Conservation (phyloP, 352 stramenopile genomes). For the Phytopythium ostracodes region DNA sequence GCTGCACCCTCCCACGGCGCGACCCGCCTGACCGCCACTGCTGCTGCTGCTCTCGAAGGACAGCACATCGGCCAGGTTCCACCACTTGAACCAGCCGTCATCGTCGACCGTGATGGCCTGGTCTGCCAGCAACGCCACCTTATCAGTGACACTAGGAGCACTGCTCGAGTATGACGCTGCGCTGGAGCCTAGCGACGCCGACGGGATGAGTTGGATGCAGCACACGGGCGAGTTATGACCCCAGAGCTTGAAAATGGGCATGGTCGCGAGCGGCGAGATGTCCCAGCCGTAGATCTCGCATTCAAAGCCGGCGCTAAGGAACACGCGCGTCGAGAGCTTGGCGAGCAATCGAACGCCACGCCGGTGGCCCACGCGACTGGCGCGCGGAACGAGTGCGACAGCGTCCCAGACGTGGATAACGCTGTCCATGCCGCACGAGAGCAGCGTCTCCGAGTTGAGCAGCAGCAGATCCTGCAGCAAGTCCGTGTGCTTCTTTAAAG, state of each 20-base stretch:
- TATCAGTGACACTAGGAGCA: slow-evolving; percentile 10
- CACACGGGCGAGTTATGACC: slow-evolving; percentile 66
- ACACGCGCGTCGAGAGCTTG: slow-evolving; percentile 64
- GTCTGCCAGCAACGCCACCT: slow-evolving; percentile 36
- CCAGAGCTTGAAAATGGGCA: slow-evolving; percentile 64
- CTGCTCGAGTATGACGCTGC: slow-evolving; percentile 1
- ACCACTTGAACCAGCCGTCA: slow-evolving; percentile 84
- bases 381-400: slow-evolving; percentile 35
- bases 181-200: slow-evolving; percentile 10
- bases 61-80: slow-evolving; percentile 60
- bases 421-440: slow-evolving; percentile 77
- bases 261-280: slow-evolving; percentile 49
- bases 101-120: slow-evolving; percentile 78
- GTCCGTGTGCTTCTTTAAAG: slow-evolving; percentile 65
- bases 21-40: neutral
- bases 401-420: slow-evolving; percentile 76
- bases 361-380: slow-evolving; percentile 51
- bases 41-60: slow-evolving; percentile 63
- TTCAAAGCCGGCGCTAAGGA: slow-evolving; percentile 73
- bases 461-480: slow-evolving; percentile 69
- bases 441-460: slow-evolving; percentile 60
- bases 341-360: slow-evolving; percentile 55
- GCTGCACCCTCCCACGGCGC: neutral
- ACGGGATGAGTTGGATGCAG: slow-evolving; percentile 63
- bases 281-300: slow-evolving; percentile 75